Percentiles rank a stretch among this genome's conserved stretches.
These are phyloP conservation scores for Vaccinium vitisidaea DNA, from an alignment of 148 eudicot genomes.

Conservation along the genomic window DNA sequence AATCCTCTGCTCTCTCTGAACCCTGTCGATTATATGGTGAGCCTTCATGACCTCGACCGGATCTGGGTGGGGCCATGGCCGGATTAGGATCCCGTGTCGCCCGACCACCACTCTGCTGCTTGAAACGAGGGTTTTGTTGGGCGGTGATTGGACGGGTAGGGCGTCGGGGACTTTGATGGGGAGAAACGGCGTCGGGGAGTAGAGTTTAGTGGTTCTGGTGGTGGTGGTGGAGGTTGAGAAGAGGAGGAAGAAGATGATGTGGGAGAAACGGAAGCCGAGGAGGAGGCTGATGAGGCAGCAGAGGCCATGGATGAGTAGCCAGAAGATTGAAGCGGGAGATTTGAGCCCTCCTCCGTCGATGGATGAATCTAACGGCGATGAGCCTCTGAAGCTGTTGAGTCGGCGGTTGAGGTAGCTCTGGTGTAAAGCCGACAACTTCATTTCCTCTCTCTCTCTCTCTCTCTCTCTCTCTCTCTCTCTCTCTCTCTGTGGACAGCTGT, in stretches of 20 bases:
- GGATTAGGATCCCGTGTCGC: constrained; percentile 79
- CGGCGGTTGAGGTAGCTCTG: constrained; percentile 61
- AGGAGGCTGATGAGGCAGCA: constrained; percentile 78
- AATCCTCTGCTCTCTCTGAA: constrained; percentile 83
- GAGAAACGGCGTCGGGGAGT: neutral
- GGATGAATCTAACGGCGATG: constrained; percentile 30
- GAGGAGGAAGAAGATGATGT: constrained; percentile 60
- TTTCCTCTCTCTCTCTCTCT: constrained; percentile 27
- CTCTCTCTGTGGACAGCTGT: neutral
- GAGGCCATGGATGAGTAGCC: constrained; percentile 60
- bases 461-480: neutral
- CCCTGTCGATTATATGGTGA: constrained; percentile 71
- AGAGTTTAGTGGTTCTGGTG: constrained; percentile 25
- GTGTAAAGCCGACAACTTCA: constrained; percentile 69
- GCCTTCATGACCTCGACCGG: constrained; percentile 83
- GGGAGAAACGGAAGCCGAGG: constrained; percentile 90
- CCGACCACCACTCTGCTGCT: constrained; percentile 80
- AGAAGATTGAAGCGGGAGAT: constrained; percentile 65
- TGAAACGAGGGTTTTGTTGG: constrained; percentile 30
- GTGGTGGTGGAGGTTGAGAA: constrained; percentile 41
- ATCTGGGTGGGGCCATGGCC: constrained; percentile 99
- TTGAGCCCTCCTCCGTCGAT: constrained; percentile 33
- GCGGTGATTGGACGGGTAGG: constrained; percentile 19
- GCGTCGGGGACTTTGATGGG: constrained; percentile 9
- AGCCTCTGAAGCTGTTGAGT: constrained; percentile 50